phyloP scores from a whole-genome alignment of 1,284 basidiomycete species.

The Marasmius oreades region DNA sequence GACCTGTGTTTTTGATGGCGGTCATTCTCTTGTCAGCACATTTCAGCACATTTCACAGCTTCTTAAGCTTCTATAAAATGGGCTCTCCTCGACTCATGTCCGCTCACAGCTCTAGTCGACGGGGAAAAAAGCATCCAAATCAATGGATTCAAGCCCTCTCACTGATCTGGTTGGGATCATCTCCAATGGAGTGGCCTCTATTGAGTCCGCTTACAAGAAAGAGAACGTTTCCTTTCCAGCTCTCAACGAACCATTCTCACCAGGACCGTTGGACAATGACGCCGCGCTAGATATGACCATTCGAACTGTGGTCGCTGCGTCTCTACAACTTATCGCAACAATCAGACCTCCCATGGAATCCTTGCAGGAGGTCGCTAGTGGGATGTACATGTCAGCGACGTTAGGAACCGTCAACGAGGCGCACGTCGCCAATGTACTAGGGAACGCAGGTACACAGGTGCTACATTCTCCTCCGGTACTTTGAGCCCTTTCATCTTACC shows the following conservation, averaged over 20 bases:
- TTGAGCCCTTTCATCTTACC: too few species aligned
- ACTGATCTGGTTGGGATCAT: constrained; percentile 6
- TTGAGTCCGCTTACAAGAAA: neutral
- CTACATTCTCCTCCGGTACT: neutral
- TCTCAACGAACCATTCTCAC: neutral
- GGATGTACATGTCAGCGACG: constrained; percentile 1
- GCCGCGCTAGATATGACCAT: neutral
- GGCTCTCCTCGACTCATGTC: too few species aligned
- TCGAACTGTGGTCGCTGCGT: constrained; percentile 11
- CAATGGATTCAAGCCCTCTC: constrained; percentile 4
- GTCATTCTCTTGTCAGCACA: too few species aligned
- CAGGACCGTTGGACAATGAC: constrained; percentile 1
- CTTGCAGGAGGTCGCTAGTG: neutral
- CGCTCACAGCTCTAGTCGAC: too few species aligned
- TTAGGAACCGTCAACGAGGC: constrained; percentile 5
- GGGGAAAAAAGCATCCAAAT: neutral
- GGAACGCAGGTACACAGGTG: constrained; percentile 4
- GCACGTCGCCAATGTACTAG: neutral
- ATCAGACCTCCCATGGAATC: constrained; percentile 3
- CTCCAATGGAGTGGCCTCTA: neutral
- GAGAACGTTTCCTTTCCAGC: neutral
- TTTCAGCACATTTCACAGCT: too few species aligned
- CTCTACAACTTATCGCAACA: constrained; percentile 10
- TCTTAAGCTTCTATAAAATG: too few species aligned
- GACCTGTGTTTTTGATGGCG: too few species aligned